A percentile compares a stretch with the other conserved stretches of the same genome.
These are phyloP conservation scores for Sechiopsis laciniata DNA, from an alignment of 306 rosid species.

Conservation along the genomic window DNA sequence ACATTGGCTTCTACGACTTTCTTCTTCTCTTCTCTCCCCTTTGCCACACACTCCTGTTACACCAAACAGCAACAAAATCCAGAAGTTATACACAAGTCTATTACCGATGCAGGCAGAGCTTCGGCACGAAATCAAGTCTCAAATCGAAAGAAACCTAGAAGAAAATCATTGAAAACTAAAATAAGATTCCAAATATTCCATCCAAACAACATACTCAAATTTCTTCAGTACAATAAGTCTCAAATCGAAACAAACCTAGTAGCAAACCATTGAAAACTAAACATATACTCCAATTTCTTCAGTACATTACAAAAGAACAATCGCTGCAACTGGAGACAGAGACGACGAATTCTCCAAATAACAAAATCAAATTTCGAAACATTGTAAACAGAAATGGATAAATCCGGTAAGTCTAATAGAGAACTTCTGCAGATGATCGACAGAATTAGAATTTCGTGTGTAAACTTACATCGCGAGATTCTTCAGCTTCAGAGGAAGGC, in stretches of 20 bases:
- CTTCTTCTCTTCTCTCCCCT: conserved; percentile 63
- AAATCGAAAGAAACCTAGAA: background rate
- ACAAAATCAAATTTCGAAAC: background rate
- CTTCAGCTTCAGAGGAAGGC: conserved; percentile 47
- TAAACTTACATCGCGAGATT: conserved; percentile 28
- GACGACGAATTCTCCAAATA: background rate
- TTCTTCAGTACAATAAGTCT: conserved; percentile 11
- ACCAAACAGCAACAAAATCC: conserved; percentile 17
- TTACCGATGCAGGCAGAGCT: conserved; percentile 1
- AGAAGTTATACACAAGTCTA: background rate
- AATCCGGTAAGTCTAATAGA: background rate
- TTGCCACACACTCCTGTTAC: conserved; percentile 57
- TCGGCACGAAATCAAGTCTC: conserved; percentile 19
- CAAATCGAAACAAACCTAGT: background rate
- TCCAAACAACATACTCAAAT: background rate
- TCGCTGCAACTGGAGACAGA: background rate
- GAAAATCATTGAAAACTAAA: background rate
- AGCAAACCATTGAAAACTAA: background rate
- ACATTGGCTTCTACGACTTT: conserved; percentile 20
- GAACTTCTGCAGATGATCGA: background rate
- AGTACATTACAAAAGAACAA: background rate
- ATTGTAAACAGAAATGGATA: background rate
- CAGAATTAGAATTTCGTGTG: background rate
- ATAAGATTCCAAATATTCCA: conserved; percentile 17
- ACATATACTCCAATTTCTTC: background rate